Percentiles rank a stretch among this genome's conserved stretches.
phyloP scores from a whole-genome alignment of 2,329 filamentous ascomycete genomes.

The Cladosporium austrohemisphaericum region DNA sequence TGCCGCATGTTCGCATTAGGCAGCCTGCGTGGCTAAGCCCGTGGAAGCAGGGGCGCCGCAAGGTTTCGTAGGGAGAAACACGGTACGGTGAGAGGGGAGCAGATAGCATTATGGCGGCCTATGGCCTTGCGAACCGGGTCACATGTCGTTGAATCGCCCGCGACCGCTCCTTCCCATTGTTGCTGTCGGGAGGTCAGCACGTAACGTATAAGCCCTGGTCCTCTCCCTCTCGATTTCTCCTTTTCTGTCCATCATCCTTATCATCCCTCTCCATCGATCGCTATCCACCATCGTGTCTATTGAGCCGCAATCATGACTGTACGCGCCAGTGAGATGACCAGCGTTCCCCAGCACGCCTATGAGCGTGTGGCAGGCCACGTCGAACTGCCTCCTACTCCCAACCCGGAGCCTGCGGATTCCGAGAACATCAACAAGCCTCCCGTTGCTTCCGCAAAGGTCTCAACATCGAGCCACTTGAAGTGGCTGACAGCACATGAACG shows the following conservation, averaged over 20 bases:
- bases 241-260: neutral
- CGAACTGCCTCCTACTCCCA: conserved; percentile 5
- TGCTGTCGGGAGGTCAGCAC: neutral
- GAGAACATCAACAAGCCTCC: conserved; percentile 2
- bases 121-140: neutral
- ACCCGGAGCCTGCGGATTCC: conserved; percentile 5
- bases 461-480: neutral
- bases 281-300: neutral
- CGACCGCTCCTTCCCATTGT: conserved; percentile 5
- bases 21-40: conserved; percentile 6
- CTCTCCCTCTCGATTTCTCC: neutral
- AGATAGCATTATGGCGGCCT: conserved; percentile 2
- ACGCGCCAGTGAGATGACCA: conserved; percentile 3
- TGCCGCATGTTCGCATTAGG: neutral
- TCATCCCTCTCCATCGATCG: neutral
- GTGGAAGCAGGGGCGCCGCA: conserved; percentile 10
- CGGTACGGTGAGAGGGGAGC: conserved; percentile 9
- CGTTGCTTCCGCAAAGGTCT: neutral
- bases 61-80: conserved; percentile 1
- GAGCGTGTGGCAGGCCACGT: conserved; percentile 7
- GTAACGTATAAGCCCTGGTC: neutral
- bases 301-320: conserved; percentile 2
- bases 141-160: conserved; percentile 1
- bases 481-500: conserved; percentile 7
- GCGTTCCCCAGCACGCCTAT: conserved; percentile 8